Conservation (phyloP, 345 rosid genomes). For the Garcia nutans region DNA sequence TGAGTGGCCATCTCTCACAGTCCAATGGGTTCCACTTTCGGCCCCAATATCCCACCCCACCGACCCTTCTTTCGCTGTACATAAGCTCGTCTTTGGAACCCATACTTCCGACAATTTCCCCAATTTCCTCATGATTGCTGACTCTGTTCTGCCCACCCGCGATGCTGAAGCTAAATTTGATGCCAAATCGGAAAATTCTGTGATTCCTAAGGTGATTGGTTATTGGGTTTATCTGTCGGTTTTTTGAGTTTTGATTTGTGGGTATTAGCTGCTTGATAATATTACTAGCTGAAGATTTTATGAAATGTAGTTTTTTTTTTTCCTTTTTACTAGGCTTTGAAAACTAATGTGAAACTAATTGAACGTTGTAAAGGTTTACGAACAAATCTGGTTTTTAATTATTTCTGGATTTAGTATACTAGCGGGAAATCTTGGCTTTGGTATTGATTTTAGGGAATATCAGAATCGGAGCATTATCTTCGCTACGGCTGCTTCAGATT, state of each 20-base stretch:
- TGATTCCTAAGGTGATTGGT: conserved; percentile 54
- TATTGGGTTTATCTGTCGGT: neutral
- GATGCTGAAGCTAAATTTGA: conserved; percentile 41
- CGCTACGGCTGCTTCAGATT: too few relatives aligned
- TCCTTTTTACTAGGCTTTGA: too few relatives aligned
- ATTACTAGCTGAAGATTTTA: conserved; percentile 13
- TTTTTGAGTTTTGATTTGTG: neutral
- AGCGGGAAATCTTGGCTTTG: neutral
- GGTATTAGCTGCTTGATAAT: conserved; percentile 40
- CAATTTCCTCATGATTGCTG: conserved; percentile 79
- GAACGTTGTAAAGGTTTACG: too few relatives aligned
- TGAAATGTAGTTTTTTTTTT: neutral
- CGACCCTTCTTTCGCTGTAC: conserved; percentile 56
- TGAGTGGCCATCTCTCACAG: conserved; percentile 97
- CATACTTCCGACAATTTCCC: conserved; percentile 74
- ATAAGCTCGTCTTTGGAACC: conserved; percentile 77
- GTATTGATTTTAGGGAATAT: too few relatives aligned
- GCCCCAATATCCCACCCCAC: conserved; percentile 43
- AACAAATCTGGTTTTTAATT: neutral
- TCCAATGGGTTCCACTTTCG: conserved; percentile 75
- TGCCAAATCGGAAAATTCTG: conserved; percentile 37
- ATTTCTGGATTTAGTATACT: neutral
- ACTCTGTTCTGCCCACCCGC: conserved; percentile 57
- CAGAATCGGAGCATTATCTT: too few relatives aligned
- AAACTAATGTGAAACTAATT: too few relatives aligned